These are phyloP conservation scores for Trametopsis cervina DNA, from an alignment of 768 basidiomycete species.

Conservation along the genomic window DNA sequence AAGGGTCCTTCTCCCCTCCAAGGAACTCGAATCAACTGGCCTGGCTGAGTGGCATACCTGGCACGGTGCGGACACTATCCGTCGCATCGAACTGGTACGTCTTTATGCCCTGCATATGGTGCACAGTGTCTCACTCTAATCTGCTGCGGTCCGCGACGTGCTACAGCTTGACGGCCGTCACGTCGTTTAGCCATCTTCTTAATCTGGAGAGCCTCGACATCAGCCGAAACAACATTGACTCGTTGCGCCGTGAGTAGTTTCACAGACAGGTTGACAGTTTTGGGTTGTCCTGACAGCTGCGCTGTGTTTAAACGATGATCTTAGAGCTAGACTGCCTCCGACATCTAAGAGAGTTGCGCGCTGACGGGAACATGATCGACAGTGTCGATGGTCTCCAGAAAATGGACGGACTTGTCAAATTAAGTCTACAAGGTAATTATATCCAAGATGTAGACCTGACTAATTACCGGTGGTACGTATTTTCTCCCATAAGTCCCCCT, in stretches of 20 bases:
- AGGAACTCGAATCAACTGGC: conserved; percentile 70
- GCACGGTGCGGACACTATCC: conserved; percentile 67
- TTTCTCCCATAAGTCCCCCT: conserved; percentile 6
- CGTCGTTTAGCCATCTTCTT: conserved; percentile 80
- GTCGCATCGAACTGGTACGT: conserved; percentile 69
- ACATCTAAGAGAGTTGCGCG: conserved; percentile 82
- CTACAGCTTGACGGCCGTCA: conserved; percentile 70
- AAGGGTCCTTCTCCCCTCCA: conserved; percentile 15
- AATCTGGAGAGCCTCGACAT: conserved; percentile 89
- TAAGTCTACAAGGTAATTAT: conserved; percentile 73
- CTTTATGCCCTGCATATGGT: conserved; percentile 8
- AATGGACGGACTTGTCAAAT: conserved; percentile 76
- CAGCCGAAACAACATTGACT: conserved; percentile 84
- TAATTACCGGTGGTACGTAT: conserved; percentile 59
- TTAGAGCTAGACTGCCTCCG: conserved; percentile 79
- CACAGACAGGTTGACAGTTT: too few relatives aligned
- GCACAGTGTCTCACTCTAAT: not conserved
- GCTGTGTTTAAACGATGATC: conserved; percentile 3
- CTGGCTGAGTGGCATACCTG: conserved; percentile 77
- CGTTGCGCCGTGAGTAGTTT: conserved; percentile 66
- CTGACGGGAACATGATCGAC: conserved; percentile 79
- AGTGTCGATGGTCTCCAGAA: conserved; percentile 70
- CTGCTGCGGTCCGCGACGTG: not conserved
- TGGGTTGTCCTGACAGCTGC: conserved; percentile 6
- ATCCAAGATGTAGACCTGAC: conserved; percentile 56